Evolutionary conservation across 73 alveolate genomes (phyloP).

Genomic region (Urostyla sp.): DNA sequence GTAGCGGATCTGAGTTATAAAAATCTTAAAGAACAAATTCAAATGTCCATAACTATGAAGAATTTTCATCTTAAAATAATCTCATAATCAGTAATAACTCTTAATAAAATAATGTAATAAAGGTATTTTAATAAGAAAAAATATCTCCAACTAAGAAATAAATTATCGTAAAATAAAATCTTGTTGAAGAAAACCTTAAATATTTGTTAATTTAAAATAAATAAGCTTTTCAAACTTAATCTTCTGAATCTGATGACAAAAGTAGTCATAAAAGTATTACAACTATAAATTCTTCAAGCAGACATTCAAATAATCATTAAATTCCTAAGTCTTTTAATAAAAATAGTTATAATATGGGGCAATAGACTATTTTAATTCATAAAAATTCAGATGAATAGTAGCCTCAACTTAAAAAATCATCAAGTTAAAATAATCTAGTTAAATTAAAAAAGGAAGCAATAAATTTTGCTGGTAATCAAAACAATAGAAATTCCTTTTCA

Average conservation of each 20-base stretch:
- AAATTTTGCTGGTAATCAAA: no score
- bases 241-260: not conserved
- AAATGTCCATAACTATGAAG: not conserved
- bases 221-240: slow-evolving; percentile 8
- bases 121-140: not conserved
- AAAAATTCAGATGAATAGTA: no score
- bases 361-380: no score
- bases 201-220: not conserved
- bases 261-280: slow-evolving; percentile 36
- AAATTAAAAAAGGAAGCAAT: no score
- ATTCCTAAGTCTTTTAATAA: slow-evolving; percentile 38
- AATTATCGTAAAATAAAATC: not conserved
- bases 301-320: slow-evolving; percentile 40
- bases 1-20: no score
- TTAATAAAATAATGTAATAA: not conserved
- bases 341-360: no score
- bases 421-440: no score
- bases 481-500: no score
- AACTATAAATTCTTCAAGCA: slow-evolving; percentile 12
- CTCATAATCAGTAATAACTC: not conserved
- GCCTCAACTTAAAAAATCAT: no score
- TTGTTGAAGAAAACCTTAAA: not conserved
- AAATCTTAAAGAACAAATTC: slow-evolving; percentile 54
- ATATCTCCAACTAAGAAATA: not conserved
- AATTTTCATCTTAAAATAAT: no score